phyloP scores from a whole-genome alignment of 164 flowering plant genomes.

The Chimonanthus praecox region DNA sequence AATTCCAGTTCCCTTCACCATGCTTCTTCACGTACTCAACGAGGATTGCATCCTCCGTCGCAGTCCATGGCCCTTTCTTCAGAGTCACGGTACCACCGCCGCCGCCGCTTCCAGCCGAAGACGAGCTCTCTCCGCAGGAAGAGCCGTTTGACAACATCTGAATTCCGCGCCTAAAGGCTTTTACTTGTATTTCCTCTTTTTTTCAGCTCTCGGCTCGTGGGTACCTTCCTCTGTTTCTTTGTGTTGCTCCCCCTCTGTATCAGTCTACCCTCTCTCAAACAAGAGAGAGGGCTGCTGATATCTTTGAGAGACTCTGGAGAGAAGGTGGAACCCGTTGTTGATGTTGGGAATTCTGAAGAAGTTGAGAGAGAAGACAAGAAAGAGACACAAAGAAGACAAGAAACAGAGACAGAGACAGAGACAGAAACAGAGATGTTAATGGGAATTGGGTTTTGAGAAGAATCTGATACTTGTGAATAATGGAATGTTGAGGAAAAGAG shows the following conservation, averaged over 20 bases:
- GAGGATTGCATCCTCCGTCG: slow-evolving; percentile 57
- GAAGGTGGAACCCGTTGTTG: neutral
- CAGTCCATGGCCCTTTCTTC: slow-evolving; percentile 83
- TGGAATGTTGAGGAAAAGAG: neutral
- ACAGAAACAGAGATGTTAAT: neutral
- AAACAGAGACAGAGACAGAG: neutral
- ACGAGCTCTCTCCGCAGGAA: neutral
- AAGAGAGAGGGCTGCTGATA: neutral
- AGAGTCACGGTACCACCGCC: slow-evolving; percentile 3
- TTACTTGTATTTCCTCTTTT: neutral
- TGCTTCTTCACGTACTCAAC: slow-evolving; percentile 61
- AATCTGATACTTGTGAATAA: neutral
- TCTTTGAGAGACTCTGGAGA: neutral
- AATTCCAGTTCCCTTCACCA: slow-evolving; percentile 85
- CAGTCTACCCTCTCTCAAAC: neutral
- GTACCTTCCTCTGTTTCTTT: neutral
- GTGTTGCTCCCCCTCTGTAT: neutral
- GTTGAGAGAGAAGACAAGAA: neutral
- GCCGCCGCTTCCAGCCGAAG: slow-evolving; percentile 5
- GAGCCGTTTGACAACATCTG: neutral
- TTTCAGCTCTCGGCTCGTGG: neutral
- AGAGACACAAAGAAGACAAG: too few relatives aligned
- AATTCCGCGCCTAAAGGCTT: neutral
- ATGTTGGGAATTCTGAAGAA: neutral
- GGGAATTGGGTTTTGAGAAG: neutral